phyloP scores from a whole-genome alignment of 2,329 filamentous ascomycete genomes.

The Colletotrichum eleusines region DNA sequence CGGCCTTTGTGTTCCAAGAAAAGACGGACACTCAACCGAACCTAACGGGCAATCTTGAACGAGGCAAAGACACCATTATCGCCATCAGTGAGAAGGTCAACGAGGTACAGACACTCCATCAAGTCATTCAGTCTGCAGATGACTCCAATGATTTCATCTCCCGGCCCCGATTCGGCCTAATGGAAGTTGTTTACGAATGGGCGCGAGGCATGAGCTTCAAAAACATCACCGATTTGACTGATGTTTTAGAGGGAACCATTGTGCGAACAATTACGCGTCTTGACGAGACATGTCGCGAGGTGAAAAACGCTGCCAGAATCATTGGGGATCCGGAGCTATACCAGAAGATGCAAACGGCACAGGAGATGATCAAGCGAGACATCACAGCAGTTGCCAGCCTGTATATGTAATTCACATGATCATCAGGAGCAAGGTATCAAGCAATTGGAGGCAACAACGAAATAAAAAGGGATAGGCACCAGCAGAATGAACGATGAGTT shows the following conservation, averaged over 20 bases:
- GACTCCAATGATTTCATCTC: constrained; percentile 94
- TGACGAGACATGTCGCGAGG: constrained; percentile 96
- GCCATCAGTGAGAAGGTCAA: constrained; percentile 94
- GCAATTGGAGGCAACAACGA: neutral
- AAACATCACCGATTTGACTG: constrained; percentile 94
- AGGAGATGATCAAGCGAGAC: constrained; percentile 97
- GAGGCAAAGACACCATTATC: constrained; percentile 87
- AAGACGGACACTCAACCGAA: constrained; percentile 88
- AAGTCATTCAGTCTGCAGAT: constrained; percentile 91
- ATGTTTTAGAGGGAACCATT: constrained; percentile 97
- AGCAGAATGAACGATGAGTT: neutral
- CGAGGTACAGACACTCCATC: constrained; percentile 86
- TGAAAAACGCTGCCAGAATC: constrained; percentile 95
- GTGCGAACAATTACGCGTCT: constrained; percentile 93
- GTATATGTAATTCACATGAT: constrained; percentile 75
- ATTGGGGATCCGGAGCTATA: constrained; percentile 95
- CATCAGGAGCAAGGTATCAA: neutral
- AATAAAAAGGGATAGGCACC: neutral
- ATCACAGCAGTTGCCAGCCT: constrained; percentile 90
- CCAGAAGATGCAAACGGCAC: constrained; percentile 95
- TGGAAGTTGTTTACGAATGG: constrained; percentile 99
- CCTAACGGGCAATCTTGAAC: constrained; percentile 84
- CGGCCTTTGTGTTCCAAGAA: constrained; percentile 97
- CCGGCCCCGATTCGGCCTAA: constrained; percentile 88
- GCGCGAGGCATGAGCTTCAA: constrained; percentile 98